These are phyloP conservation scores for Pichia rugopelliculosa DNA, from an alignment of 805 yeast species.

Conservation along the genomic window DNA sequence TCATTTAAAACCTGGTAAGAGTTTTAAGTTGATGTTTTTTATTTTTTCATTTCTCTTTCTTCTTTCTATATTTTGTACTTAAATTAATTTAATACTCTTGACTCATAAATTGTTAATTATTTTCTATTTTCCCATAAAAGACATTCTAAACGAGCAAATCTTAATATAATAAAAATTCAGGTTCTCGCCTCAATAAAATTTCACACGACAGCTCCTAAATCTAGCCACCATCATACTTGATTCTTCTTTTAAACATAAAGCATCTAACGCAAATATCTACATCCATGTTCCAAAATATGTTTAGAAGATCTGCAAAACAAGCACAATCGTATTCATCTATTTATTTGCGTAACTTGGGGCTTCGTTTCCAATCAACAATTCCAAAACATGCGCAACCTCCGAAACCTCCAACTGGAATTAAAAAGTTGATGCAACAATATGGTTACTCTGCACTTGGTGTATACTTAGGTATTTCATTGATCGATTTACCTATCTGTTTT, in stretches of 20 bases:
- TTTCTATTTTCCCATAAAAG: not conserved
- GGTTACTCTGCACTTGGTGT: conserved; percentile 90
- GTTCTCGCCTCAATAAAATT: not conserved
- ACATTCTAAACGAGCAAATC: not conserved
- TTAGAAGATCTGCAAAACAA: not conserved
- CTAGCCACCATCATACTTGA: no score
- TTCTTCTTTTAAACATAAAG: no score
- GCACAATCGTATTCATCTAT: not conserved
- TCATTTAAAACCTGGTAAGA: conserved; percentile 10
- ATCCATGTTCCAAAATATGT: not conserved
- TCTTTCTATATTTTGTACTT: not conserved
- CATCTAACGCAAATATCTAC: no score
- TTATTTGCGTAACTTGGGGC: conserved; percentile 4
- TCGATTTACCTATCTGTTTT: conserved; percentile 83
- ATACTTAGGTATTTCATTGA: conserved; percentile 59
- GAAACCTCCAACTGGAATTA: conserved; percentile 40
- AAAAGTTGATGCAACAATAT: conserved; percentile 70
- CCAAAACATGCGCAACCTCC: conserved; percentile 11
- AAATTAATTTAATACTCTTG: not conserved
- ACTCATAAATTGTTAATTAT: not conserved
- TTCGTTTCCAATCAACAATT: conserved; percentile 15
- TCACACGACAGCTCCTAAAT: not conserved
- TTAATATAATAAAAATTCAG: not conserved
- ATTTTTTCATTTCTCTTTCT: not conserved
- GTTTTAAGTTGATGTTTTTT: not conserved